Evolutionary conservation across 495 filamentous ascomycete species (phyloP).

Genomic region (Talaromyces nanjingensis): DNA sequence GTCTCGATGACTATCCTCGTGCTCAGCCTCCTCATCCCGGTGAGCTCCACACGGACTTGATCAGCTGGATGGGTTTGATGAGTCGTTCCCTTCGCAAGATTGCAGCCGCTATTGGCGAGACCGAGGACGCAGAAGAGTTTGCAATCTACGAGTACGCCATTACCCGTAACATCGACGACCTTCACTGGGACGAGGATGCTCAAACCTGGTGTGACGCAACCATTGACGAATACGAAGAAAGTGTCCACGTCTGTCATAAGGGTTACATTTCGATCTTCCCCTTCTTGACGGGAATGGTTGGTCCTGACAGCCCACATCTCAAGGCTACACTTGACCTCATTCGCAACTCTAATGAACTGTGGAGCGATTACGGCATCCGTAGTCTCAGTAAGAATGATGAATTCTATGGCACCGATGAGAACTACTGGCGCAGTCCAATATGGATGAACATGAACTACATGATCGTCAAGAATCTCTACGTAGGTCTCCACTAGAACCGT

Average conservation of each 20-base stretch:
- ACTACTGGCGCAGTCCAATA: constrained; percentile 93
- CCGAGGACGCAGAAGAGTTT: constrained; percentile 68
- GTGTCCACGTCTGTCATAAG: constrained; percentile 85
- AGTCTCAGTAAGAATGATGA: constrained; percentile 80
- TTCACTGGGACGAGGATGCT: constrained; percentile 79
- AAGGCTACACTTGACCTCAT: constrained; percentile 71
- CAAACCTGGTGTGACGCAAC: constrained; percentile 91
- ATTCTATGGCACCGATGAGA: constrained; percentile 83
- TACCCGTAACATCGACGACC: constrained; percentile 78
- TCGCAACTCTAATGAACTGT: constrained; percentile 74
- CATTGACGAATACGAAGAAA: constrained; percentile 92
- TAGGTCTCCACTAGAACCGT: too few relatives aligned
- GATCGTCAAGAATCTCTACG: constrained; percentile 71
- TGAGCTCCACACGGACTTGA: constrained; percentile 90
- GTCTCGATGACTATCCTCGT: constrained; percentile 92
- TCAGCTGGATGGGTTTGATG: constrained; percentile 97
- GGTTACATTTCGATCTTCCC: constrained; percentile 94
- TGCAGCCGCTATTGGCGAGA: constrained; percentile 60
- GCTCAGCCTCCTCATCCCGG: constrained; percentile 95
- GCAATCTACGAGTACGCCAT: constrained; percentile 71
- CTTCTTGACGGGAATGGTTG: constrained; percentile 75
- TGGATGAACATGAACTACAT: constrained; percentile 99
- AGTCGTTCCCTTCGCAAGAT: constrained; percentile 72
- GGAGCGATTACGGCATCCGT: constrained; percentile 76
- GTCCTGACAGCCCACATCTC: constrained; percentile 63